Conservation (phyloP, 352 stramenopile species). For the Phytopythium helicoides region DNA sequence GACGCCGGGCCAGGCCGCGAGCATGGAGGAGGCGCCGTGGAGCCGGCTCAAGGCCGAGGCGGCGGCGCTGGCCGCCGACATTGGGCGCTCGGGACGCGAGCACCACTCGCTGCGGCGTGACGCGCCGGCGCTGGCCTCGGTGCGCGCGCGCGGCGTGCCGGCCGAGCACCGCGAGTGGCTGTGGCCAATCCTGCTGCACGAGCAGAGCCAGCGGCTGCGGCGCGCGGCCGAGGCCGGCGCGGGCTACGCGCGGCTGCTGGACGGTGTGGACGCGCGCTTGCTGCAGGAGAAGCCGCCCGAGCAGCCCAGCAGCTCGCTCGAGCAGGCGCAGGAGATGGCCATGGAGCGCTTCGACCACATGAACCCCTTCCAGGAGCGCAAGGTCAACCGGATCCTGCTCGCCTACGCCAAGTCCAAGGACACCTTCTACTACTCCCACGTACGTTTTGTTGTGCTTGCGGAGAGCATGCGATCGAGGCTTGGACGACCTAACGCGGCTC, state of each 20-base stretch:
- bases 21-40: constrained; percentile 58
- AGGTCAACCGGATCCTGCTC: constrained; percentile 76
- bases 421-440: constrained; percentile 68
- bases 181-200: constrained; percentile 72
- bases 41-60: constrained; percentile 63
- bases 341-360: constrained; percentile 79
- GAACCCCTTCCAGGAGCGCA: constrained; percentile 81
- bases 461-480: too few relatives aligned
- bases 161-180: constrained; percentile 73
- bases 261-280: constrained; percentile 26
- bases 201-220: constrained; percentile 59
- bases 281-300: constrained; percentile 23
- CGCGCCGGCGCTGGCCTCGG: constrained; percentile 38
- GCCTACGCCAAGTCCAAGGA: constrained; percentile 77
- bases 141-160: constrained; percentile 58
- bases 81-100: constrained; percentile 57
- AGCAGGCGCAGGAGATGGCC: constrained; percentile 72
- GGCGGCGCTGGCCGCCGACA: constrained; percentile 42
- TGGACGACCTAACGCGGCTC: not conserved
- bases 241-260: constrained; percentile 56
- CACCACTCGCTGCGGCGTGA: constrained; percentile 63
- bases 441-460: too few relatives aligned
- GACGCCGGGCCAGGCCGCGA: too few relatives aligned
- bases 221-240: constrained; percentile 38
- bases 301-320: constrained; percentile 35